phyloP scores from a whole-genome alignment of 257 asterid species.

The Solanum chiquidenum region DNA sequence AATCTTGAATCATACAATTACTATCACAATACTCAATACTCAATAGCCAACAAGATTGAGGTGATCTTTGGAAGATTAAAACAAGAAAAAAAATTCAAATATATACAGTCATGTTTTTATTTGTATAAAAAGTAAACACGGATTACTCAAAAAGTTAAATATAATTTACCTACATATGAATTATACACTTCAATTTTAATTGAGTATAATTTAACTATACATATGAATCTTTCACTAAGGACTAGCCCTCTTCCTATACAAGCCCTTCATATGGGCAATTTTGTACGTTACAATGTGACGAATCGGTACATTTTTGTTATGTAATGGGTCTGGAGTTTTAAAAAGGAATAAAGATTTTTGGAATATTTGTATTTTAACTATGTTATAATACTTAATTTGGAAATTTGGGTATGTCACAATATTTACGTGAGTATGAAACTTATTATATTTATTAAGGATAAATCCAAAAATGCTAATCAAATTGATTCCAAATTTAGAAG shows the following conservation, averaged over 20 bases:
- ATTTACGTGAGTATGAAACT: background rate
- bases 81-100: background rate
- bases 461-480: background rate
- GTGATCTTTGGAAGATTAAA: background rate
- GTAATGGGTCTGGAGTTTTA: no score
- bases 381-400: background rate
- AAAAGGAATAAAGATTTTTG: no score
- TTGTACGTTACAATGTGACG: background rate
- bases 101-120: background rate
- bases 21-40: no score
- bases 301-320: no score
- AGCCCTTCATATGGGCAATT: background rate
- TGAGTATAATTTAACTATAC: background rate
- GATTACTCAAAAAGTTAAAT: background rate
- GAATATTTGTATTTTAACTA: background rate
- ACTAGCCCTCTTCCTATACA: background rate
- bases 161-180: background rate
- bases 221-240: background rate
- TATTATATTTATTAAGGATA: background rate
- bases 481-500: background rate
- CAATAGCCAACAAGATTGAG: background rate
- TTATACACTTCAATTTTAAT: no score
- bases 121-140: background rate
- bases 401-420: background rate
- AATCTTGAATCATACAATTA: no score